Conservation (phyloP, 2,329 filamentous ascomycete species). For the Stemphylium vesicarium region DNA sequence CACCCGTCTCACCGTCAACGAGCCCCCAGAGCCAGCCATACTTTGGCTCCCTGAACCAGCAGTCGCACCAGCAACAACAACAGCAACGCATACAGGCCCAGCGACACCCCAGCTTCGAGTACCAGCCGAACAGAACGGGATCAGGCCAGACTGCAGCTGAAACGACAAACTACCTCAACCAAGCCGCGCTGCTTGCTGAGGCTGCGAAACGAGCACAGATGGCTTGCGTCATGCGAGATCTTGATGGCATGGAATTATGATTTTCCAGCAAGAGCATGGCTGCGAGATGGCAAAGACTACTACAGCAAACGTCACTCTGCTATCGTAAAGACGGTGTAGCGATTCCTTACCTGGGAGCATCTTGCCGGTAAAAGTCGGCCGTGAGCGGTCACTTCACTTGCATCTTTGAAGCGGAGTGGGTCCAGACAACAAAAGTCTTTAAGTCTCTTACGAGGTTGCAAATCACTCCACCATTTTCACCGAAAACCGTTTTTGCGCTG, state of each 20-base stretch:
- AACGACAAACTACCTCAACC: conserved; percentile 71
- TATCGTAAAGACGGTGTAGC: not conserved
- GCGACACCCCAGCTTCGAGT: conserved; percentile 40
- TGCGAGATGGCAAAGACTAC: not conserved
- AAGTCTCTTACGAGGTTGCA: not conserved
- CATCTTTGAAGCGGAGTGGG: conserved; percentile 21
- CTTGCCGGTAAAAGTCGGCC: conserved; percentile 27
- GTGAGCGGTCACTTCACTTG: conserved; percentile 18
- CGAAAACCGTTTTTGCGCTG: not conserved
- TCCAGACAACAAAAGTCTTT: conserved; percentile 18
- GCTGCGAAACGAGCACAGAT: conserved; percentile 93
- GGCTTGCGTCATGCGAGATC: conserved; percentile 83
- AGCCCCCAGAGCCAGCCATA: conserved; percentile 43
- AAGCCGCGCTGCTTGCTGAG: conserved; percentile 87
- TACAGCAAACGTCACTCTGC: not conserved
- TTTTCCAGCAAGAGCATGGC: not conserved
- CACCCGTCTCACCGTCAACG: conserved; percentile 43
- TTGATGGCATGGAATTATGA: conserved; percentile 72
- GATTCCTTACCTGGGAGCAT: not conserved
- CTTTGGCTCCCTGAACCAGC: conserved; percentile 38
- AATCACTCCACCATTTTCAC: conserved; percentile 13
- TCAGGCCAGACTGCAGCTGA: conserved; percentile 49
- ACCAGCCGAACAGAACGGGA: conserved; percentile 43
- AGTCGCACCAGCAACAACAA: conserved; percentile 36
- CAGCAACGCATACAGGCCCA: conserved; percentile 39